phyloP scores from a whole-genome alignment of 2,329 filamentous ascomycete genomes.

The Colletotrichum sp. region DNA sequence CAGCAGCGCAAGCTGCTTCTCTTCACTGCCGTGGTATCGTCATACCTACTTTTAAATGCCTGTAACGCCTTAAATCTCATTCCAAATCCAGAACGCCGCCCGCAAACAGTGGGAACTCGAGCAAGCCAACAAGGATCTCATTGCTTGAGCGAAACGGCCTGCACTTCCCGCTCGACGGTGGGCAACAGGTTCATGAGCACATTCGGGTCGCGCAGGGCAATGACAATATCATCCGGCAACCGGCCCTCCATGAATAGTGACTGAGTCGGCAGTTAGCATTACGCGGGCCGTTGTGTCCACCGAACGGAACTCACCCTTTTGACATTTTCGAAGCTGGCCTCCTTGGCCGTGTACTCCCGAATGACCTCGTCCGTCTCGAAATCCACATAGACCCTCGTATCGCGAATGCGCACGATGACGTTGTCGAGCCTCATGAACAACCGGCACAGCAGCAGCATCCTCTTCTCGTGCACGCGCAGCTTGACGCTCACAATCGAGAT shows the following conservation, averaged over 20 bases:
- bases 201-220: constrained; percentile 81
- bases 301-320: constrained; percentile 61
- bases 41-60: constrained; percentile 2
- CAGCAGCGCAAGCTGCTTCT: background rate
- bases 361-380: constrained; percentile 81
- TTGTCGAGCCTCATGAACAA: constrained; percentile 95
- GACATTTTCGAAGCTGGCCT: constrained; percentile 80
- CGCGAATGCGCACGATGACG: constrained; percentile 84
- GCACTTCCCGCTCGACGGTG: constrained; percentile 71
- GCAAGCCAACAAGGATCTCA: background rate
- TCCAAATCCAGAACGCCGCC: background rate
- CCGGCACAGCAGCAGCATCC: constrained; percentile 82
- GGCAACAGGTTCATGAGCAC: constrained; percentile 72
- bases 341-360: constrained; percentile 88
- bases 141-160: constrained; percentile 38
- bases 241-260: constrained; percentile 54
- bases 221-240: constrained; percentile 74
- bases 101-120: background rate
- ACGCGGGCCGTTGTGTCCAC: background rate
- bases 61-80: background rate
- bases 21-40: background rate
- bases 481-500: constrained; percentile 91
- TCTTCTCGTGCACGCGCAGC: constrained; percentile 87
- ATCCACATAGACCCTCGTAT: constrained; percentile 92
- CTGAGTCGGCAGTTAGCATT: constrained; percentile 37